Evolutionary conservation across 306 rosid genomes (phyloP), one percentile per base, ranked within the genome.

Genomic region (Prunus mira): DNA sequence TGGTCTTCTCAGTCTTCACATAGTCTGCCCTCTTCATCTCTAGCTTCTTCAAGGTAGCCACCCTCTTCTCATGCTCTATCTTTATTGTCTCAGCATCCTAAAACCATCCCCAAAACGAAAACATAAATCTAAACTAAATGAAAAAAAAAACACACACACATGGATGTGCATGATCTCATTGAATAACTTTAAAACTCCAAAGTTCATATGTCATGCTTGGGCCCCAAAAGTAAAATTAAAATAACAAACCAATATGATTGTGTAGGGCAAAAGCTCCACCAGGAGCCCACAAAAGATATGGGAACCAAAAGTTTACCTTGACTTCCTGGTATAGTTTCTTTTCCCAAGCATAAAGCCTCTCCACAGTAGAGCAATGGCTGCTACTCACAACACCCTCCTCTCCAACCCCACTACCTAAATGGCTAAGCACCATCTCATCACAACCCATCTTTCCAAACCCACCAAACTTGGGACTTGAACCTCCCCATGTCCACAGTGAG

Each of bases 301-400:
- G 4, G 7, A 76, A 24, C 12, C 28, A n/a, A 75, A 79, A 28
- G 45, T 45, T 32, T 86, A 92, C 98, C 96, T 92, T 94, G 74
- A 90, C 98, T 74, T 94, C 98, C 74, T 89, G 91, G 81, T 76
- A 89, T 76, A 94, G 80, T 80, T 89, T 92, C 84, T 92, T 92
- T 84, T 94, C 98, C 98, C 98, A 92, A 60, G 97, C 96, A 73
- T 94, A 92, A 47, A 92, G 80, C 82, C 93, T 94, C 90, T 90
- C 97, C 82, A 94, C 83, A 14, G 95, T 92, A 2, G 97, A 94
- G 55, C 88, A 82, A 70, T 94, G 98, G 67, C 96, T 84, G 60
- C 90, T 82, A 75, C 66, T 80, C 34, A 79, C 86, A 54, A 45
- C 69, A 73, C 71, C 84, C 24, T 82, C 85, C 60, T n/a, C 86